Evolutionary conservation across 148 eudicot species (phyloP).

Genomic region (Cornus suecica): DNA sequence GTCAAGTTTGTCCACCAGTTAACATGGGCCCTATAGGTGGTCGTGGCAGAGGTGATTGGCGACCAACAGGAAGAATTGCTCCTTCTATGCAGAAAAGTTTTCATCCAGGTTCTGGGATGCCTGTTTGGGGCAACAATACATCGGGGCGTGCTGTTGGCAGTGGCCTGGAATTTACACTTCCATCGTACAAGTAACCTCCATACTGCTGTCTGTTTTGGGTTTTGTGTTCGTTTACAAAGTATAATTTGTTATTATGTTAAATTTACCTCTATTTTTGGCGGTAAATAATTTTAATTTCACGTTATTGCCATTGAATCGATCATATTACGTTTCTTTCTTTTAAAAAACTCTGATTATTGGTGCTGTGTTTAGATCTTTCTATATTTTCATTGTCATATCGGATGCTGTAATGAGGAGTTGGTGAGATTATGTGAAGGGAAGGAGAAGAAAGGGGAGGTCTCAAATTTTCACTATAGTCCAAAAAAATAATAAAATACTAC

Average conservation of each 20-base stretch:
- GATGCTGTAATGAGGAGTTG: too few species aligned
- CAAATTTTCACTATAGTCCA: too few species aligned
- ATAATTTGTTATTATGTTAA: not conserved
- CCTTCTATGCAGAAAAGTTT: constrained; percentile 59
- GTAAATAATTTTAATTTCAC: too few species aligned
- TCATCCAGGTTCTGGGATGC: constrained; percentile 52
- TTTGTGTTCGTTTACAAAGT: not conserved
- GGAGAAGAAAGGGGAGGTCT: too few species aligned
- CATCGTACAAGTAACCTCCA: constrained; percentile 78
- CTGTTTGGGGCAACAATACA: constrained; percentile 61
- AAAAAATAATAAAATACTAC: too few species aligned
- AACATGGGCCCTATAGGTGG: constrained; percentile 46
- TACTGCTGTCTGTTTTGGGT: not conserved
- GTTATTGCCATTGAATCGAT: too few species aligned
- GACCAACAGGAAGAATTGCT: constrained; percentile 25
- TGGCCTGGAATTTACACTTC: constrained; percentile 92
- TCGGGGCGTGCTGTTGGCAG: constrained; percentile 71
- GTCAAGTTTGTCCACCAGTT: constrained; percentile 67
- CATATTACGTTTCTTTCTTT: too few species aligned
- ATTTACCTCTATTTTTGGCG: too few species aligned
- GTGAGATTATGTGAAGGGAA: too few species aligned
- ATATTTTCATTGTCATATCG: too few species aligned
- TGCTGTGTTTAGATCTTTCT: too few species aligned
- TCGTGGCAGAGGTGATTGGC: constrained; percentile 97
- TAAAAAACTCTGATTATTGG: too few species aligned